Evolutionary conservation across 2,329 filamentous ascomycete species (phyloP).

Genomic region (Exophiala dermatitidis): DNA sequence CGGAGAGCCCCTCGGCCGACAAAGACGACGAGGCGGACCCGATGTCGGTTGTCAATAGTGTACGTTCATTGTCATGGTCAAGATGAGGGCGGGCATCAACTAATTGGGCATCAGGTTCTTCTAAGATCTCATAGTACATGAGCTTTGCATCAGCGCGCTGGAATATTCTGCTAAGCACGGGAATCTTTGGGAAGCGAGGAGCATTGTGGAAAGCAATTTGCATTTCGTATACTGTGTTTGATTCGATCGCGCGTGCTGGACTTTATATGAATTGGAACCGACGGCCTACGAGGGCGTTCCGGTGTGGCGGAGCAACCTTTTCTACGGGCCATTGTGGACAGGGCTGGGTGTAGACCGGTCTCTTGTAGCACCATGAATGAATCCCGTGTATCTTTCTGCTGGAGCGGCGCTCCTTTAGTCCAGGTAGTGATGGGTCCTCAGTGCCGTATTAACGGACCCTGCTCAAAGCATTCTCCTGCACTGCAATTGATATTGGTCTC

Average conservation of each 20-base stretch:
- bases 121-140: slow-evolving; percentile 23
- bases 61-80: slow-evolving; percentile 22
- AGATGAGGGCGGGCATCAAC: slow-evolving; percentile 8
- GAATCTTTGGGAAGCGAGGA: background rate
- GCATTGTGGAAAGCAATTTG: slow-evolving; percentile 1
- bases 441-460: too few relatives aligned
- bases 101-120: slow-evolving; percentile 20
- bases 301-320: too few relatives aligned
- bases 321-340: too few relatives aligned
- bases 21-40: slow-evolving; percentile 56
- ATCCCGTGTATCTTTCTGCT: too few relatives aligned
- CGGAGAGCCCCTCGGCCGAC: slow-evolving; percentile 58
- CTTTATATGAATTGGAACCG: too few relatives aligned
- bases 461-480: too few relatives aligned
- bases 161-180: background rate
- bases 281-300: too few relatives aligned
- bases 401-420: too few relatives aligned
- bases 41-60: slow-evolving; percentile 30
- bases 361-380: too few relatives aligned
- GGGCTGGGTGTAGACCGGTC: too few relatives aligned
- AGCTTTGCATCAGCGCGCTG: slow-evolving; percentile 10
- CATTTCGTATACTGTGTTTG: background rate
- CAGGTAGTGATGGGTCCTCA: too few relatives aligned
- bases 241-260: background rate
- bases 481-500: too few relatives aligned